phyloP scores from a whole-genome alignment of 2,329 filamentous ascomycete genomes.

The Raffaelea albimanens region DNA sequence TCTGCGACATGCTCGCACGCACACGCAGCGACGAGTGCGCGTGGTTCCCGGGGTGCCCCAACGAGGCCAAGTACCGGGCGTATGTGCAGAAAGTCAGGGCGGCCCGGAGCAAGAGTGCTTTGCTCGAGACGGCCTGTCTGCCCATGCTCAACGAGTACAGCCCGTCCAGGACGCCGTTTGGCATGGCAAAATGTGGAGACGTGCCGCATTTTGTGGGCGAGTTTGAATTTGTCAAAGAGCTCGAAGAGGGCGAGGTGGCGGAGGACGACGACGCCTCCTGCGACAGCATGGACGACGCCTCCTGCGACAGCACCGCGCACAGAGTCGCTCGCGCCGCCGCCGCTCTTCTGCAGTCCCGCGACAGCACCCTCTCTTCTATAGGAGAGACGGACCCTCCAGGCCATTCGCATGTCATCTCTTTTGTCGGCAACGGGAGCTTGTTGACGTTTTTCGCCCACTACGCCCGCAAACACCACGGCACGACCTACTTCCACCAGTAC shows the following conservation, averaged over 20 bases:
- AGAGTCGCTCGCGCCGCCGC: slow-evolving; percentile 17
- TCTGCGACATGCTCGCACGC: too few relatives aligned
- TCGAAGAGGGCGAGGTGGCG: slow-evolving; percentile 9
- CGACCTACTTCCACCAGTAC: slow-evolving; percentile 16
- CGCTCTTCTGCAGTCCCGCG: slow-evolving; percentile 18
- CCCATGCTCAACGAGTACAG: too few relatives aligned
- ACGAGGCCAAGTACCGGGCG: too few relatives aligned
- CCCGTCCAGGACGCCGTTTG: too few relatives aligned
- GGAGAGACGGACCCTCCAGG: slow-evolving; percentile 11
- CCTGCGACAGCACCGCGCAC: slow-evolving; percentile 18
- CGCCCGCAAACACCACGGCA: slow-evolving; percentile 2
- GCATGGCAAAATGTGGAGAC: too few relatives aligned
- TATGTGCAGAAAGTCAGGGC: too few relatives aligned
- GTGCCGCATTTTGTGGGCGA: slow-evolving; percentile 4
- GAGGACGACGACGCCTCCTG: slow-evolving; percentile 9
- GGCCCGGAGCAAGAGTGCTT: too few relatives aligned
- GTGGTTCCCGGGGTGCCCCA: too few relatives aligned
- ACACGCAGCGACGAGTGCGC: too few relatives aligned
- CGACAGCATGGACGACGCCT: slow-evolving; percentile 9
- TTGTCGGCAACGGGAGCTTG: slow-evolving; percentile 16
- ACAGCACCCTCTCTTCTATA: slow-evolving; percentile 14
- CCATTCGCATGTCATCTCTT: slow-evolving; percentile 16
- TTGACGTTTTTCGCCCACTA: slow-evolving; percentile 19
- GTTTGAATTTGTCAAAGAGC: slow-evolving; percentile 20
- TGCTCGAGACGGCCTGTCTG: too few relatives aligned